These are phyloP conservation scores for Scolecobasidium constrictum DNA, from an alignment of 2,329 filamentous ascomycete species.

Conservation along the genomic window DNA sequence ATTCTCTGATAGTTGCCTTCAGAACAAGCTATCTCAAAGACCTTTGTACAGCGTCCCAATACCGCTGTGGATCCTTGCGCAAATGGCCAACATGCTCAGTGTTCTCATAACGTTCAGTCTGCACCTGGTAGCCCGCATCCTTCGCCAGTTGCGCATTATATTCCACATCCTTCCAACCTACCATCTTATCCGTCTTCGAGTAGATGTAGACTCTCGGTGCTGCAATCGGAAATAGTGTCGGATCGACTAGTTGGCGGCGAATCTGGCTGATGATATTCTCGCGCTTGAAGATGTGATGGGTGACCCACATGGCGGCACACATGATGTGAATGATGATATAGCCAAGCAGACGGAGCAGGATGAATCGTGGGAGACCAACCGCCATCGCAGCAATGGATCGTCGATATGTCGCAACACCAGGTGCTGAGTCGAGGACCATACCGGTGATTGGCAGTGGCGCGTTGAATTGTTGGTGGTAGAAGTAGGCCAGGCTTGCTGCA, in stretches of 20 bases:
- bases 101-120: conserved; percentile 43
- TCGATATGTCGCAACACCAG: conserved; percentile 12
- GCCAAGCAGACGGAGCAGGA: conserved; percentile 11
- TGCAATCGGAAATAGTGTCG: conserved; percentile 10
- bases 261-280: conserved; percentile 6
- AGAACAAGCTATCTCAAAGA: background rate
- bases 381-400: conserved; percentile 13
- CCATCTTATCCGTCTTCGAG: conserved; percentile 46
- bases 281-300: background rate
- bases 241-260: conserved; percentile 5
- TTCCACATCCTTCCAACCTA: conserved; percentile 45
- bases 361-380: conserved; percentile 12
- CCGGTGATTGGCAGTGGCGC: conserved; percentile 12
- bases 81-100: conserved; percentile 53
- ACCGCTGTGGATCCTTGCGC: conserved; percentile 43
- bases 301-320: conserved; percentile 1
- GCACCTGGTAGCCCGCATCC: conserved; percentile 38
- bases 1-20: too few relatives aligned
- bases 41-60: conserved; percentile 38
- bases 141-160: conserved; percentile 39
- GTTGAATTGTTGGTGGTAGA: conserved; percentile 5
- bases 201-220: conserved; percentile 47
- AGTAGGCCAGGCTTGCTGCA: conserved; percentile 15
- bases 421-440: conserved; percentile 19
- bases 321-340: conserved; percentile 7